Evolutionary conservation across 192 early-diverging fungal species (phyloP).

Genomic region (Backusella liffmaniae): DNA sequence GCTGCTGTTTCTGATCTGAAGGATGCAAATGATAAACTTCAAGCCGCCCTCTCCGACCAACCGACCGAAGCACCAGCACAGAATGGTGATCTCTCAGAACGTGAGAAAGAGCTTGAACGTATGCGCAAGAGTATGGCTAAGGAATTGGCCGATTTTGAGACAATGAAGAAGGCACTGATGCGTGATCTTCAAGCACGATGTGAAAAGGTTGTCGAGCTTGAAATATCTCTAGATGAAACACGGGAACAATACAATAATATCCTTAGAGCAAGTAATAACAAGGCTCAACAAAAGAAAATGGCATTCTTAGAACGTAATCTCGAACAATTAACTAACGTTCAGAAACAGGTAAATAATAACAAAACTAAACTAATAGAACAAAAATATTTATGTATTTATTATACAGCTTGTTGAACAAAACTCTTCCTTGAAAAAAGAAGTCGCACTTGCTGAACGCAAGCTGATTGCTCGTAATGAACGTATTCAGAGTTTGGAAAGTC

Average conservation of each 20-base stretch:
- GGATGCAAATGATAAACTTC: constrained; percentile 60
- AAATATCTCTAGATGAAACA: constrained; percentile 94
- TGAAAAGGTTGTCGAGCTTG: constrained; percentile 97
- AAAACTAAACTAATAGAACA: constrained; percentile 1
- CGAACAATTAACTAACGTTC: constrained; percentile 93
- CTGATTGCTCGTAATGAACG: constrained; percentile 90
- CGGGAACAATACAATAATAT: constrained; percentile 91
- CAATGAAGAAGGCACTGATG: constrained; percentile 98
- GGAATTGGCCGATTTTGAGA: constrained; percentile 87
- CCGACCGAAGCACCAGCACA: neutral
- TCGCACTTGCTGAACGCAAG: constrained; percentile 88
- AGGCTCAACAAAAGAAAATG: constrained; percentile 93
- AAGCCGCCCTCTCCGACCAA: constrained; percentile 30
- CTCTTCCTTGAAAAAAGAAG: constrained; percentile 92
- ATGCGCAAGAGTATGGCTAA: constrained; percentile 57
- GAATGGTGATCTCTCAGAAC: constrained; percentile 37
- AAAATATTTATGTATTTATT: neutral
- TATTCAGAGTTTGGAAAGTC: constrained; percentile 83
- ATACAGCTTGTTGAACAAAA: constrained; percentile 91
- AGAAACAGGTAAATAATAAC: constrained; percentile 65
- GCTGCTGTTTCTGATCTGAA: constrained; percentile 62
- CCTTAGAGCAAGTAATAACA: constrained; percentile 76
- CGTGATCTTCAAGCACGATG: constrained; percentile 96
- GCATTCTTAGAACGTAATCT: constrained; percentile 95
- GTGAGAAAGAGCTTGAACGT: constrained; percentile 75